A percentile compares a stretch with the other conserved stretches of the same genome.
Conservation (phyloP, 768 basidiomycete genomes). For the Daedaleopsis nitida region DNA sequence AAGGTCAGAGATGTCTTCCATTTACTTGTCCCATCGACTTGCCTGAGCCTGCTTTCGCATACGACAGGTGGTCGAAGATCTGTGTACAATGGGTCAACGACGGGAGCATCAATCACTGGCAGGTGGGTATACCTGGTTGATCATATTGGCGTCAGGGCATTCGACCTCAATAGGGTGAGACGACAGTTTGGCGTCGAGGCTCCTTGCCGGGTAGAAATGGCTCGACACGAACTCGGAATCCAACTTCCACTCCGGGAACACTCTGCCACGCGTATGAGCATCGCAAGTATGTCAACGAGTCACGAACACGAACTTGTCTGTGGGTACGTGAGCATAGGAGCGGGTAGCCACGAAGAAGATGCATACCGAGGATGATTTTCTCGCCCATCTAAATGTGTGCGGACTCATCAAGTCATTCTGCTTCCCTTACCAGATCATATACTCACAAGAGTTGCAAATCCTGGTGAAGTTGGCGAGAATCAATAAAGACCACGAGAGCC, state of each 20-base stretch:
- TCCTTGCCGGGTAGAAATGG: slow-evolving; percentile 76
- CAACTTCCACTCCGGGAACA: slow-evolving; percentile 88
- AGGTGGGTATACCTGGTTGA: slow-evolving; percentile 58
- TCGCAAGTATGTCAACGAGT: background rate
- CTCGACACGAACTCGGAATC: slow-evolving; percentile 78
- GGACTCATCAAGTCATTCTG: background rate
- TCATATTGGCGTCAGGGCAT: slow-evolving; percentile 83
- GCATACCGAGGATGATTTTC: slow-evolving; percentile 75
- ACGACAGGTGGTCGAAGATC: slow-evolving; percentile 90
- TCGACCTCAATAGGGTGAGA: slow-evolving; percentile 96
- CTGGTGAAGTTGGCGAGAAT: slow-evolving; percentile 32
- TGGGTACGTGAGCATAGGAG: slow-evolving; percentile 9
- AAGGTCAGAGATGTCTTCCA: background rate
- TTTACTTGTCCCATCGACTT: background rate
- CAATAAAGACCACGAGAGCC: background rate
- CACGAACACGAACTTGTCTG: slow-evolving; percentile 47
- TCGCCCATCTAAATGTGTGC: slow-evolving; percentile 69
- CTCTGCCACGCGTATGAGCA: slow-evolving; percentile 37
- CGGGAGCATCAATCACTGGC: too few relatives aligned
- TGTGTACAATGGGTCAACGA: slow-evolving; percentile 31
- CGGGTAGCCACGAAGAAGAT: background rate
- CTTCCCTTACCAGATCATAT: background rate
- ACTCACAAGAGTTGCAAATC: slow-evolving; percentile 77
- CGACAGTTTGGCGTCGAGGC: slow-evolving; percentile 81
- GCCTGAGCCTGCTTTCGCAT: slow-evolving; percentile 85